Conservation (phyloP, 2,329 filamentous ascomycete species). For the Colletotrichum sp. region DNA sequence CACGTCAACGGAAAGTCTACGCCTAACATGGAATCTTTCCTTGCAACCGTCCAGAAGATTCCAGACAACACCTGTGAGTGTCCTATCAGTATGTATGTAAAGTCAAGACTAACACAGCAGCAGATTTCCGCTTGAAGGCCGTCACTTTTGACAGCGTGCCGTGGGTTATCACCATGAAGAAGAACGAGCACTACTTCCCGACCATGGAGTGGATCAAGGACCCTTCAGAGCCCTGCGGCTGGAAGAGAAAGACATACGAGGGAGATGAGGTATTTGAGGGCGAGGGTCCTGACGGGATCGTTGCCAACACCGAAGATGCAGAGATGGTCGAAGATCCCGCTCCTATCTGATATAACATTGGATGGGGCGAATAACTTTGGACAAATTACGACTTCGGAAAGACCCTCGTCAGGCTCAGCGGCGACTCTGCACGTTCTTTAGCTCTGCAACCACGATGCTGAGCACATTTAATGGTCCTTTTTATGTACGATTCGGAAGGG, state of each 20-base stretch:
- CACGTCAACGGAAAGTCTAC: conserved; percentile 92
- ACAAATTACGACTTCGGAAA: not conserved
- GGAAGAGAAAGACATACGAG: conserved; percentile 69
- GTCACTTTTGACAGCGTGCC: conserved; percentile 98
- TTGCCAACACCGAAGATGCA: conserved; percentile 43
- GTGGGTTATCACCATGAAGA: conserved; percentile 99
- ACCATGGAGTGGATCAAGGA: conserved; percentile 75
- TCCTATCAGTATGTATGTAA: not conserved
- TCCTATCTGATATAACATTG: not conserved
- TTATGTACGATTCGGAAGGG: not conserved
- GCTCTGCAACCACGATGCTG: not conserved
- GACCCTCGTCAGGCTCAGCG: not conserved
- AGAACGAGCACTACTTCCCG: conserved; percentile 95
- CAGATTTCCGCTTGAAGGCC: conserved; percentile 93
- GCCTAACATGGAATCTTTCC: conserved; percentile 80
- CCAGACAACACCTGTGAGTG: conserved; percentile 88
- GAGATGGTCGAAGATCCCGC: conserved; percentile 42
- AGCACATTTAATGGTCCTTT: not conserved
- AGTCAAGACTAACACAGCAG: conserved; percentile 18
- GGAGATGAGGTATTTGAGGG: conserved; percentile 57
- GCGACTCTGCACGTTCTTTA: not conserved
- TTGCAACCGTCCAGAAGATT: conserved; percentile 83
- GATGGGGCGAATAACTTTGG: not conserved
- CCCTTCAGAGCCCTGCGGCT: conserved; percentile 61
- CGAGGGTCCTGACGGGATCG: conserved; percentile 57